Base-by-base conservation (phyloP, 139 green algal genomes). In the Coccomyxa sp. region DNA sequence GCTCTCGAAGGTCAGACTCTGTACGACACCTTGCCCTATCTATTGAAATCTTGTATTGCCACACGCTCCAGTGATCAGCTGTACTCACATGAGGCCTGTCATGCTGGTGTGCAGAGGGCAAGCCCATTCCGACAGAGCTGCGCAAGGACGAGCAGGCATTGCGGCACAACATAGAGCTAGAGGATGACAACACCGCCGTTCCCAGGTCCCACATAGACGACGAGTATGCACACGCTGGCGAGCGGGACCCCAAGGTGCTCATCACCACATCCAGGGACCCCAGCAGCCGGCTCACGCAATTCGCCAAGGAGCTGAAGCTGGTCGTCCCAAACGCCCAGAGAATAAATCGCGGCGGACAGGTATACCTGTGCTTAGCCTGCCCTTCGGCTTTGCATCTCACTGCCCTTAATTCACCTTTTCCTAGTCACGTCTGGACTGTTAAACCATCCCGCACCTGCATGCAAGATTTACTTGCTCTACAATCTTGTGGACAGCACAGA, bases 271-370 rank as follows among this genome's bases (percentile, higher is more conserved):
- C 87, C 12, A 78, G 97, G 3, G 93, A 99, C 82, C 95, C 97
- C 72, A 95, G 87, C 83, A 92, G 79, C 70, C 83, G 94, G 36
- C 89, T 99, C 22, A 88, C 87, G 34, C 91, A 98, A 77, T 99
- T 99, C 86, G 92, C 92, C 37, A 99, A 99, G 87, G 96, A 99
- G 83, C 82, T 99, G 76, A 96, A 97, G 79, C 92, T 99, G 54
- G 82, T 99, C 18, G 83, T 99, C 27, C 96, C 96, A 71, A 98
- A 97, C 82, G 80, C 88, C 5, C 88, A 97, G 83, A 86, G 96
- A 54, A 91, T 99, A 81, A 99, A 99, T 85, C 88, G 94, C 27
- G 94, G 94, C 31, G 82, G 81, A 18, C 87, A 91, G 84, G 91
- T 92, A 70, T 58, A 58, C 44, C 44, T 58, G 44, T 58, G 14